A percentile compares a stretch with the other conserved stretches of the same genome.
These are phyloP conservation scores for Aspergillus pseudonomiae DNA, from an alignment of 2,329 filamentous ascomycete genomes.

Conservation along the genomic window DNA sequence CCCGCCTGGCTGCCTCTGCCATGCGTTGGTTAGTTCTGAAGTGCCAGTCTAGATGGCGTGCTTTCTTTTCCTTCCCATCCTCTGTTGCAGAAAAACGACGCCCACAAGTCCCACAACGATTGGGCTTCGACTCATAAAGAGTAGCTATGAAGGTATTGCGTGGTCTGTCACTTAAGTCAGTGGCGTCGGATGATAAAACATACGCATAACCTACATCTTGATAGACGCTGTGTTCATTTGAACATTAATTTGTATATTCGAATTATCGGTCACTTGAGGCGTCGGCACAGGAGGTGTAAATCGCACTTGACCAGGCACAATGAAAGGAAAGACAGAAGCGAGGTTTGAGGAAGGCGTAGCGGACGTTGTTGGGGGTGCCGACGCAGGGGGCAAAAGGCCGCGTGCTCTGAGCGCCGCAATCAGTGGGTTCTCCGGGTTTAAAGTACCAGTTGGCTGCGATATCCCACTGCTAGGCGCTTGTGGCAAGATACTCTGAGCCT, in stretches of 20 bases:
- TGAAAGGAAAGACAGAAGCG: constrained; percentile 43
- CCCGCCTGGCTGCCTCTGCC: constrained; percentile 80
- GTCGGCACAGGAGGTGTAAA: constrained; percentile 40
- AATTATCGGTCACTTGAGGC: constrained; percentile 35
- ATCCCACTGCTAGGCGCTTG: constrained; percentile 61
- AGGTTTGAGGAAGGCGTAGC: constrained; percentile 39
- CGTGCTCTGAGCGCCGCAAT: constrained; percentile 70
- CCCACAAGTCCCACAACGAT: constrained; percentile 89
- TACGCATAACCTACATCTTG: constrained; percentile 64
- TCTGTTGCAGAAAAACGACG: constrained; percentile 78
- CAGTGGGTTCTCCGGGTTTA: constrained; percentile 60
- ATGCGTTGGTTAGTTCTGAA: constrained; percentile 91
- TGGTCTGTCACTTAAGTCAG: constrained; percentile 54
- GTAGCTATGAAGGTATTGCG: constrained; percentile 72
- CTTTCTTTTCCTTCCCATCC: constrained; percentile 82
- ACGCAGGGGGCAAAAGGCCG: constrained; percentile 62
- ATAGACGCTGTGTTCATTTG: constrained; percentile 69
- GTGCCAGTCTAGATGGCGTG: constrained; percentile 95
- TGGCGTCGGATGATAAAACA: constrained; percentile 8
- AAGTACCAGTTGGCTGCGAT: constrained; percentile 48
- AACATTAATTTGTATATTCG: constrained; percentile 26
- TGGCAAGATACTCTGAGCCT: constrained; percentile 45
- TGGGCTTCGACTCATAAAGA: constrained; percentile 80
- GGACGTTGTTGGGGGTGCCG: constrained; percentile 47
- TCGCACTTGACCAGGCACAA: constrained; percentile 42